A percentile compares a stretch with the other conserved stretches of the same genome.
These are phyloP conservation scores for Tricholomella constricta DNA, from an alignment of 768 basidiomycete genomes.

Conservation along the genomic window DNA sequence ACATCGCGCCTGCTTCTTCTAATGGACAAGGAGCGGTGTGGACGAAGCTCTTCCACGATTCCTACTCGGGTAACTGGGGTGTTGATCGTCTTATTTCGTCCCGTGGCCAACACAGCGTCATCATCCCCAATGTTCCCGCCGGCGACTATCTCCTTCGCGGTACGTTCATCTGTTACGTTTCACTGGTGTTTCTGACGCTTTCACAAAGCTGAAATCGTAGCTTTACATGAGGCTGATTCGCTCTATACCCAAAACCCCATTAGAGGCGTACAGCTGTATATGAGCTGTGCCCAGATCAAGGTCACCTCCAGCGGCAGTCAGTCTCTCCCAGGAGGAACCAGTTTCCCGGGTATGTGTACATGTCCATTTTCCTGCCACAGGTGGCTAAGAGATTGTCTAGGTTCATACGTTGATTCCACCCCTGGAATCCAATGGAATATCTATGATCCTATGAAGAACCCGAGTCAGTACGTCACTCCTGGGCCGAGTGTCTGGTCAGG, in stretches of 20 bases:
- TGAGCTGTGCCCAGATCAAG: constrained; percentile 48
- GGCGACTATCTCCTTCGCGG: constrained; percentile 37
- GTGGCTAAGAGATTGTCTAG: constrained; percentile 3
- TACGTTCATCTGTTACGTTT: constrained; percentile 13
- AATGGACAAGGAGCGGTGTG: constrained; percentile 32
- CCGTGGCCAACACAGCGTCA: constrained; percentile 34
- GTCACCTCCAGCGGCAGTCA: constrained; percentile 34
- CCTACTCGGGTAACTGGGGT: constrained; percentile 30
- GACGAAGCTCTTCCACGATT: constrained; percentile 35
- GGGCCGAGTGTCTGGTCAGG: constrained; percentile 35
- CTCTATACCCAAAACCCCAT: constrained; percentile 30
- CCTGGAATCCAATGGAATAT: constrained; percentile 37
- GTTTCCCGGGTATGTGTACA: constrained; percentile 29
- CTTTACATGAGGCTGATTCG: constrained; percentile 35
- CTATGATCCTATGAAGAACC: constrained; percentile 22
- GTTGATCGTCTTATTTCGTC: constrained; percentile 33
- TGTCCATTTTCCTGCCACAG: background rate
- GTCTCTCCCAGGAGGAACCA: constrained; percentile 28
- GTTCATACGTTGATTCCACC: constrained; percentile 29
- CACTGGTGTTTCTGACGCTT: constrained; percentile 30
- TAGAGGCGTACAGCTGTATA: constrained; percentile 51
- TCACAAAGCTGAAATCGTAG: constrained; percentile 36
- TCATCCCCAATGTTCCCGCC: constrained; percentile 34
- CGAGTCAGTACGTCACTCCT: constrained; percentile 29
- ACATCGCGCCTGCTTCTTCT: constrained; percentile 31